Base-by-base conservation (phyloP, 805 yeast genomes). In the Debaryomyces maramus region DNA sequence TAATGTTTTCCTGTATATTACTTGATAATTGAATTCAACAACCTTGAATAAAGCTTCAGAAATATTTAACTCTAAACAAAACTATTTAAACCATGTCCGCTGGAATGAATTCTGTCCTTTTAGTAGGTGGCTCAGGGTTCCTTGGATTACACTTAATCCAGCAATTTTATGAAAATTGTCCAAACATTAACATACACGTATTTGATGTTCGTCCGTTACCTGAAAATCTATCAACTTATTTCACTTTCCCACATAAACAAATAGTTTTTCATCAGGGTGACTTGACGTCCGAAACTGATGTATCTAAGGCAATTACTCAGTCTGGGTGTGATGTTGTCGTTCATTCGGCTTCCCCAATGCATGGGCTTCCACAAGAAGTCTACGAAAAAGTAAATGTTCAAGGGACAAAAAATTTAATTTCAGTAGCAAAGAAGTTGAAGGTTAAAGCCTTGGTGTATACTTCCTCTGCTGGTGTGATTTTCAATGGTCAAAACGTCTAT, bases 71-170 rank as follows among this genome's bases (percentile, higher is more conserved):
- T n/a, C n/a, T 10, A 26, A 17, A 16, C 28, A 24, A 24, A 24
- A 15, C 7, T 24, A 6, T 24, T 24, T 18, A 26, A n/a, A 39
- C 17, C n/a, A 40, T 44, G 47, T 15, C 36, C 11, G 21, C 39
- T 14, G 30, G 40, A 23, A 43, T 55, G 33, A 63, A 77, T 23
- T 75, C 85, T 2, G 95, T 93, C 2, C 77, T 93, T 21, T 70
- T 93, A 15, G 79, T 93, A n/a, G 99, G 99, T 36, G 99, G 99
- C 7, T 70, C 97, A 4, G 99, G 99, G 0, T 93, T 93, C 51
- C 75, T 93, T 15, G 99, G 99, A 2, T 78, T 88, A 33, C 99
- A 93, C 51, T 70, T 93, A 48, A 80, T 93, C 31, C 90, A 90
- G 53, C 93, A 88, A 61, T 91, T 90, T 62, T 77, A 78, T 67